phyloP scores from a whole-genome alignment of 2,329 filamentous ascomycete genomes.

The Coniosporium tulheliwenetii region DNA sequence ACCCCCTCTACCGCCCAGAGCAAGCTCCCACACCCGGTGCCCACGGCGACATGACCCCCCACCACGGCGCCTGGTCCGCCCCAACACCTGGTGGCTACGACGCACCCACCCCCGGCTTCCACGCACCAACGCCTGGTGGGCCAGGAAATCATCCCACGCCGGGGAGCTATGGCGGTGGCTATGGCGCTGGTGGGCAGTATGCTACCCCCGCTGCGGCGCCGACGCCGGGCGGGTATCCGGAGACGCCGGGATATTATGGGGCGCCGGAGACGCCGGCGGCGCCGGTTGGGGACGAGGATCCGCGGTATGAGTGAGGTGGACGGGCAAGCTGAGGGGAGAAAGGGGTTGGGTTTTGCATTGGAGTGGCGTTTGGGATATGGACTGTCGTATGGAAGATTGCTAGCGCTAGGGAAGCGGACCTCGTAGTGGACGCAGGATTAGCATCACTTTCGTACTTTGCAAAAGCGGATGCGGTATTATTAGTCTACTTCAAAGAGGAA shows the following conservation, averaged over 20 bases:
- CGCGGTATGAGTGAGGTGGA: constrained; percentile 21
- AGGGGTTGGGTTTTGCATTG: too few species aligned
- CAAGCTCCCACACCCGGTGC: constrained; percentile 45
- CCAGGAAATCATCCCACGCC: constrained; percentile 9
- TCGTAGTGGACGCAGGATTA: too few species aligned
- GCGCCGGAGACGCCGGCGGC: constrained; percentile 45
- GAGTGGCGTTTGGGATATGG: too few species aligned
- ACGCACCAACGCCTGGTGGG: constrained; percentile 20
- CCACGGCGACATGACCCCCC: constrained; percentile 22
- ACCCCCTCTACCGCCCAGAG: constrained; percentile 33
- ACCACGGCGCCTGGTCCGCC: constrained; percentile 20
- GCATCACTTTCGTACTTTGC: too few species aligned
- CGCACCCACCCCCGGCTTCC: constrained; percentile 21
- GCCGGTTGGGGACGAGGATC: constrained; percentile 20
- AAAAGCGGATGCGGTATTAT: too few species aligned
- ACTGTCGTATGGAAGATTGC: too few species aligned
- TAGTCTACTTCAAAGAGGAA: too few species aligned
- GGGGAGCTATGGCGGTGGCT: constrained; percentile 5
- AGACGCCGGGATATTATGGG: constrained; percentile 28
- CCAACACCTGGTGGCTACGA: constrained; percentile 23
- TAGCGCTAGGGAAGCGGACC: too few species aligned
- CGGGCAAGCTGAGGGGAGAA: constrained; percentile 1
- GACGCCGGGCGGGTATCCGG: constrained; percentile 44
- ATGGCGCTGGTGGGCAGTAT: constrained; percentile 15
- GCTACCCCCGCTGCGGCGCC: constrained; percentile 33